Evolutionary conservation across 1,139 yeast species (phyloP), one percentile per base, ranked within the genome.

Genomic region (Casaregolazyma suthepensis): DNA sequence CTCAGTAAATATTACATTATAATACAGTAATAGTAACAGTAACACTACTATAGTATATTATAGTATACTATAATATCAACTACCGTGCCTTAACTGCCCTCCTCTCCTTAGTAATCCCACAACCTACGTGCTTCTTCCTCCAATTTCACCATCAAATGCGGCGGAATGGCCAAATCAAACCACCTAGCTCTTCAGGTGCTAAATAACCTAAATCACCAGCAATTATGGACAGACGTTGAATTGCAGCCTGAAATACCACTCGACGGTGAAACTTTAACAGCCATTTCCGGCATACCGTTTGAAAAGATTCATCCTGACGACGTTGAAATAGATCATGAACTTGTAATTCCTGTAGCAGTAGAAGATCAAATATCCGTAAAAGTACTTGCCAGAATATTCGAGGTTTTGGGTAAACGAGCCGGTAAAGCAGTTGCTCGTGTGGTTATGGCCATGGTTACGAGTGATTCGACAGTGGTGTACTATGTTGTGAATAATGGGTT

Each of bases 401-500:
- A 53, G 13, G 43, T 38, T 1, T 52, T 54, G 6, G 48, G 51
- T 45, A 15, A 61, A 51, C 40, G 17, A n/a, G 17, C 13, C 17
- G 57, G 44, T 61, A 54, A 79, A 75, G 63, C 63, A 20, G 48
- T 35, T 5, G n/a, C 17, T n/a, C 67, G 83, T 50, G 53, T 85
- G 1, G 71, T 83, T 0, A 67, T 83, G 64, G 89, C 80, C 0
- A 70, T 85, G 57, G 74, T 79, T 7, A 81, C 83, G 54, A 75
- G 75, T 52, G 91, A 85, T 65, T 83, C 87, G 0, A 82, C 89
- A 0, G 75, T 85, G 2, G 85, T 83, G 5, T 85, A 83, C 62
- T 85, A 85, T 63, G 76, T 81, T 61, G 75, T 83, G 42, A 79
- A 83, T 63, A 78, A 78, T 57, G 90, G 88, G 0, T 71, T 84